Base-by-base conservation (phyloP, 1,139 yeast species). In the Zygosaccharomyces sapae region DNA sequence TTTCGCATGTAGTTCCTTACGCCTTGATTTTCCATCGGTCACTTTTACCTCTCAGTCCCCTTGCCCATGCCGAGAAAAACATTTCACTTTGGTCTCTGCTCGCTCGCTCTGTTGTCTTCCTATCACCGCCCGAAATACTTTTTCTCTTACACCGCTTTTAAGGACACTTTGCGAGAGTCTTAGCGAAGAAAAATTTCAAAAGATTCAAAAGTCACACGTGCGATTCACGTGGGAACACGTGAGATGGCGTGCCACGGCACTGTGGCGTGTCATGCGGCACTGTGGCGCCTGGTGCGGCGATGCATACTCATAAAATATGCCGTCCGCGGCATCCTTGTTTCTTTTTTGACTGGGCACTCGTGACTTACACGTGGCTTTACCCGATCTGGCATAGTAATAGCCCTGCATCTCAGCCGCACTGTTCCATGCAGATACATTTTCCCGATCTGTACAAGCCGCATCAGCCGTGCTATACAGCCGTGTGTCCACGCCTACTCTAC, bases 1-100 rank as follows among this genome's bases (percentile, higher is more conserved):
- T 55, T 55, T 55, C 58, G 57, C 58, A 55, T 55, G 55, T 51
- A 55, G 55, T 55, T 48, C 59, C 59, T 51, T 41, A 42, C 55
- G 39, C 33, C 47, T 31, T 39, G 37, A 38, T 47, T 51, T 45
- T 30, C 52, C 30, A 34, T 44, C 18, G 41, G 25, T 24, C 38
- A 20, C 7, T 20, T 20, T n/a, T 33, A 33, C 18, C 22, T 13
- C 37, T 8, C 18, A 12, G 13, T 33, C 22, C 37, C 37, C 37
- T 13, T 16, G 9, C 37, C 37, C 37, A 33, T 24, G 5, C 27
- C 5, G n/a, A 16, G n/a, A 9, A 18, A 34, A 34, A 34, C 27
- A 7, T 24, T 24, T 24, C 7, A 7, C 7, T 24, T 24, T 16
- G 16, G 16, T 24, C 27, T 24, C 7, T 24, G 9, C 27, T 7